phyloP scores from a whole-genome alignment of 352 stramenopile genomes.

The Globisporangium nunn region DNA sequence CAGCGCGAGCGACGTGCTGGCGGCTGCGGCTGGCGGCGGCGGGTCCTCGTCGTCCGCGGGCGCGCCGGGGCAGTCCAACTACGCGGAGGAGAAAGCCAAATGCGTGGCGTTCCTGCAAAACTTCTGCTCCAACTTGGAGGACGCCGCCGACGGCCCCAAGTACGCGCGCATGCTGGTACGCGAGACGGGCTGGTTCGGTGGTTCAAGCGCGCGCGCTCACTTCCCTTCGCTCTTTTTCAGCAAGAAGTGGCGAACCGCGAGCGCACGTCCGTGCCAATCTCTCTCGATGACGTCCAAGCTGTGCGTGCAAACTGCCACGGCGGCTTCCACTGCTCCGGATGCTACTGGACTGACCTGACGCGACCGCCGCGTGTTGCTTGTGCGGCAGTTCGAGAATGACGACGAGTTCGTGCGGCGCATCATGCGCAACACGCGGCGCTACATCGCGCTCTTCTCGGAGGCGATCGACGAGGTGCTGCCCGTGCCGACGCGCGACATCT shows the following conservation, averaged over 20 bases:
- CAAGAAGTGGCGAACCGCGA: conserved; percentile 88
- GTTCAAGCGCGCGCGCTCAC: too few relatives aligned
- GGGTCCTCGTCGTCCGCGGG: background rate
- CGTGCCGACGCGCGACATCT: conserved; percentile 71
- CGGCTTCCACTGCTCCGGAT: too few relatives aligned
- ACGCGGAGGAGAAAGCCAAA: conserved; percentile 68
- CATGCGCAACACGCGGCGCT: conserved; percentile 78
- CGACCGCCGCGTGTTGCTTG: too few relatives aligned
- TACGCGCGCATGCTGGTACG: conserved; percentile 75
- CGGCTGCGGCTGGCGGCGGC: background rate
- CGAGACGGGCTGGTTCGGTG: too few relatives aligned
- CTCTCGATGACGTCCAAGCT: conserved; percentile 74
- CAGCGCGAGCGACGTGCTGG: conserved; percentile 11
- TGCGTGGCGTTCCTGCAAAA: conserved; percentile 65
- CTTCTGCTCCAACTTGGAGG: conserved; percentile 74
- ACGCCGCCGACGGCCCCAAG: conserved; percentile 52
- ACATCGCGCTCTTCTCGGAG: conserved; percentile 85
- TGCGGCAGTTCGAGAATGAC: conserved; percentile 67
- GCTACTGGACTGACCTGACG: too few relatives aligned
- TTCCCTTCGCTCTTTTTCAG: conserved; percentile 15
- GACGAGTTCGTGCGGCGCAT: conserved; percentile 81
- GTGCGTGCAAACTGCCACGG: conserved; percentile 25
- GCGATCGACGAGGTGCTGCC: conserved; percentile 86
- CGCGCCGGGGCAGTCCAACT: conserved; percentile 25
- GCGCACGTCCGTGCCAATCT: conserved; percentile 67